phyloP scores from a whole-genome alignment of 768 basidiomycete species.

The Suillus decipiens region DNA sequence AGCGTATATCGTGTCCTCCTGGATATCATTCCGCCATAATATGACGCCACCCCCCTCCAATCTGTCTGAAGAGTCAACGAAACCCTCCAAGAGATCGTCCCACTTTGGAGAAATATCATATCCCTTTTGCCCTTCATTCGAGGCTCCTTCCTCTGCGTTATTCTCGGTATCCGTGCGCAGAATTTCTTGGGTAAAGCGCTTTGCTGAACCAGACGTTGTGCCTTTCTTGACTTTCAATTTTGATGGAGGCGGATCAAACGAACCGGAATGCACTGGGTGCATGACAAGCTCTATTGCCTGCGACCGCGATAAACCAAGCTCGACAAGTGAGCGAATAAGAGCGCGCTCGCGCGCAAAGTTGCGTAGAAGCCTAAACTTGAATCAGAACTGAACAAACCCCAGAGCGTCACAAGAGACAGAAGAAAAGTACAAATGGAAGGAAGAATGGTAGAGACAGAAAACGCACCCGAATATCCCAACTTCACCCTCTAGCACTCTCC shows the following conservation, averaged over 20 bases:
- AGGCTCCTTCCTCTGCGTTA: conserved; percentile 61
- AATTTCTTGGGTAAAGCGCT: conserved; percentile 9
- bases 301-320: conserved; percentile 58
- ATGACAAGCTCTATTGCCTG: conserved; percentile 78
- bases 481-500: conserved; percentile 66
- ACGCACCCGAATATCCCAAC: conserved; percentile 52
- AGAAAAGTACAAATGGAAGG: neutral
- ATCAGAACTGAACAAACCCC: neutral
- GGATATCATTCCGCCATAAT: conserved; percentile 90
- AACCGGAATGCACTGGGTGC: conserved; percentile 54
- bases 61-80: conserved; percentile 93
- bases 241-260: conserved; percentile 7
- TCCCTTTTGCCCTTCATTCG: conserved; percentile 62
- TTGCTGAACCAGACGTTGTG: conserved; percentile 16
- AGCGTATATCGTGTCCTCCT: conserved; percentile 72
- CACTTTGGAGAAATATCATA: conserved; percentile 68
- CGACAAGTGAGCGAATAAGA: conserved; percentile 57
- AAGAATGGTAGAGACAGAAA: neutral
- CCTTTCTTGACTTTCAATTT: neutral
- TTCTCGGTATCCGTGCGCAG: neutral
- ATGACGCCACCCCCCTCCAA: conserved; percentile 74
- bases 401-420: neutral
- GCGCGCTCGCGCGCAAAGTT: conserved; percentile 71
- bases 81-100: conserved; percentile 48
- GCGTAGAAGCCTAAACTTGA: conserved; percentile 54